A percentile compares a stretch with the other conserved stretches of the same genome.
Conservation (phyloP, 768 basidiomycete genomes). For the Fomitopsis serialis region DNA sequence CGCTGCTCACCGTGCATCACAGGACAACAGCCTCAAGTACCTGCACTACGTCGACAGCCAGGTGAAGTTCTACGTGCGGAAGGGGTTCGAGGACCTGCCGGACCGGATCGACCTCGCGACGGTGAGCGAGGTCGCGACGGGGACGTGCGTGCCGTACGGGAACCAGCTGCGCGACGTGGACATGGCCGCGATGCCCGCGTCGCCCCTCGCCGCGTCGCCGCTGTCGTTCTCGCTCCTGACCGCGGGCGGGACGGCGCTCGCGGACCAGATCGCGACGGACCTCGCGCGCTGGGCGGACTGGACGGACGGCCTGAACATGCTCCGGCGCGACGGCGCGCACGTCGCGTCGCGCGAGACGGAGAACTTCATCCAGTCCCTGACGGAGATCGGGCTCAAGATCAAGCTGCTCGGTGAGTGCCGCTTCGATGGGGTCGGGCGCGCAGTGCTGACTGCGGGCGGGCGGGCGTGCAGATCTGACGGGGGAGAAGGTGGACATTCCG, state of each 20-base stretch:
- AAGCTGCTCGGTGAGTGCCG: constrained; percentile 67
- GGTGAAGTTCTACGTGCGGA: constrained; percentile 72
- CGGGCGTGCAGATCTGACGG: constrained; percentile 64
- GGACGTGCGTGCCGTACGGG: constrained; percentile 65
- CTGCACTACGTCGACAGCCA: constrained; percentile 84
- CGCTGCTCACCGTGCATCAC: constrained; percentile 3
- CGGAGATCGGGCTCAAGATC: constrained; percentile 89
- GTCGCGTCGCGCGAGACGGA: constrained; percentile 83
- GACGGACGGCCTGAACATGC: constrained; percentile 90
- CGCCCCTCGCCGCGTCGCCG: constrained; percentile 53
- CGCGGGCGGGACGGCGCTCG: constrained; percentile 64
- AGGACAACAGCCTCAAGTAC: constrained; percentile 77
- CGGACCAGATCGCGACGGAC: constrained; percentile 73
- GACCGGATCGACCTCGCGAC: constrained; percentile 78
- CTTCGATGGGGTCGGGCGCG: neutral
- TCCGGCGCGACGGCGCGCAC: constrained; percentile 75
- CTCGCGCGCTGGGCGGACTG: constrained; percentile 85
- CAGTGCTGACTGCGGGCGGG: neutral
- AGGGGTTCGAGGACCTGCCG: constrained; percentile 81
- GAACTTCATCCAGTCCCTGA: constrained; percentile 79
- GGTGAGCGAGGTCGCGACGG: constrained; percentile 76
- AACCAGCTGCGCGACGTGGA: constrained; percentile 27
- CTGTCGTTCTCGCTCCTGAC: constrained; percentile 76
- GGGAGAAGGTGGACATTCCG: constrained; percentile 87
- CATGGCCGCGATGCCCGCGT: constrained; percentile 49